Evolutionary conservation across 768 basidiomycete genomes (phyloP).

Genomic region (Candolleomyces eurysporus): DNA sequence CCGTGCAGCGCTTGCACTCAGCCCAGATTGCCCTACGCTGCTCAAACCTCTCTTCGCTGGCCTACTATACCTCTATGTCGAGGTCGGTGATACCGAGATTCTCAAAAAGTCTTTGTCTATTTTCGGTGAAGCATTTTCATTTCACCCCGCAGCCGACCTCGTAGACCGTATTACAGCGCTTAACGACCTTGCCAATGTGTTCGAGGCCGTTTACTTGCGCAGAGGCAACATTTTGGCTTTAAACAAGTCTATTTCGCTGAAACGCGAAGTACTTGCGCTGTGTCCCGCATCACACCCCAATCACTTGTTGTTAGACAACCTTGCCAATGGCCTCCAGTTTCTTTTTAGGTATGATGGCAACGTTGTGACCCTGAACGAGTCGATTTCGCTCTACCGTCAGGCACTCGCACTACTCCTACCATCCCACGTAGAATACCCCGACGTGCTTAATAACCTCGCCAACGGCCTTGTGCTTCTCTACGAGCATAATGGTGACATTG

Average conservation of each 20-base stretch:
- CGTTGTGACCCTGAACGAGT: slow-evolving; percentile 8
- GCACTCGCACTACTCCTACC: slow-evolving; percentile 13
- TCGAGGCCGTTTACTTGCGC: background rate
- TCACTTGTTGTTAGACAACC: background rate
- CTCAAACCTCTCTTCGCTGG: no score
- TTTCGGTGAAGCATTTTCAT: background rate
- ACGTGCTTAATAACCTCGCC: slow-evolving; percentile 17
- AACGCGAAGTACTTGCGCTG: background rate
- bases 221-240: background rate
- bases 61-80: background rate
- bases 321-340: slow-evolving; percentile 10
- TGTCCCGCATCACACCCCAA: background rate
- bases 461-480: slow-evolving; percentile 7
- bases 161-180: background rate
- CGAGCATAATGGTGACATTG: background rate
- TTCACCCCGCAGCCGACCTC: background rate
- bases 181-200: background rate
- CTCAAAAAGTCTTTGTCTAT: background rate
- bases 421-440: slow-evolving; percentile 10
- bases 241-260: background rate
- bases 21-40: slow-evolving; percentile 6
- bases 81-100: background rate
- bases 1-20: slow-evolving; percentile 8
- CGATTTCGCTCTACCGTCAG: slow-evolving; percentile 7
- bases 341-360: slow-evolving; percentile 16